Percentiles rank a stretch among this genome's conserved stretches.
Conservation (phyloP, 495 filamentous ascomycete species). For the Symbiotaphrina buchneri region DNA sequence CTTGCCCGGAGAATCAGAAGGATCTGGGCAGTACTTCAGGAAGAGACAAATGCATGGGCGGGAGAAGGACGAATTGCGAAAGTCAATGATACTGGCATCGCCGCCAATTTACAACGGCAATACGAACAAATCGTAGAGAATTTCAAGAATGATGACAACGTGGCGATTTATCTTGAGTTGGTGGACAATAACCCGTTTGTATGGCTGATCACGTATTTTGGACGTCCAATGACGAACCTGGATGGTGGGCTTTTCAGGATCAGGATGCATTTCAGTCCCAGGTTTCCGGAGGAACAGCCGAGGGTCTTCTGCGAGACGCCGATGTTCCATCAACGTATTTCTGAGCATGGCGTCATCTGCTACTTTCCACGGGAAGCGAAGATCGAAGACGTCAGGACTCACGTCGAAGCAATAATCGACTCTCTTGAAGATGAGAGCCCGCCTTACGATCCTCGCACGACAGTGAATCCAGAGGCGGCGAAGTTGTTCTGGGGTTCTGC, state of each 20-base stretch:
- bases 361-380: slow-evolving; percentile 47
- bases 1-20: slow-evolving; percentile 41
- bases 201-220: slow-evolving; percentile 58
- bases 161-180: slow-evolving; percentile 51
- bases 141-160: slow-evolving; percentile 41
- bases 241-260: slow-evolving; percentile 83
- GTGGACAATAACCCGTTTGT: slow-evolving; percentile 50
- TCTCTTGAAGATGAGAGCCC: slow-evolving; percentile 71
- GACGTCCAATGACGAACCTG: slow-evolving; percentile 76
- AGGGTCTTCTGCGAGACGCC: slow-evolving; percentile 58
- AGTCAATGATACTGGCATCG: slow-evolving; percentile 45
- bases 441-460: slow-evolving; percentile 73
- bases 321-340: slow-evolving; percentile 78
- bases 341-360: slow-evolving; percentile 54
- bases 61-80: slow-evolving; percentile 37
- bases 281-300: slow-evolving; percentile 82
- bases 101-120: slow-evolving; percentile 62
- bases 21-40: slow-evolving; percentile 43
- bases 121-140: slow-evolving; percentile 61
- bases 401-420: slow-evolving; percentile 68
- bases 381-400: slow-evolving; percentile 56
- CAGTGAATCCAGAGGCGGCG: slow-evolving; percentile 71
- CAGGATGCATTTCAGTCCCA: slow-evolving; percentile 59
- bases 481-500: slow-evolving; percentile 69
- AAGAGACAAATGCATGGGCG: slow-evolving; percentile 52